Conservation (phyloP, 805 yeast genomes). For the Ogataea thermomethanolica region DNA sequence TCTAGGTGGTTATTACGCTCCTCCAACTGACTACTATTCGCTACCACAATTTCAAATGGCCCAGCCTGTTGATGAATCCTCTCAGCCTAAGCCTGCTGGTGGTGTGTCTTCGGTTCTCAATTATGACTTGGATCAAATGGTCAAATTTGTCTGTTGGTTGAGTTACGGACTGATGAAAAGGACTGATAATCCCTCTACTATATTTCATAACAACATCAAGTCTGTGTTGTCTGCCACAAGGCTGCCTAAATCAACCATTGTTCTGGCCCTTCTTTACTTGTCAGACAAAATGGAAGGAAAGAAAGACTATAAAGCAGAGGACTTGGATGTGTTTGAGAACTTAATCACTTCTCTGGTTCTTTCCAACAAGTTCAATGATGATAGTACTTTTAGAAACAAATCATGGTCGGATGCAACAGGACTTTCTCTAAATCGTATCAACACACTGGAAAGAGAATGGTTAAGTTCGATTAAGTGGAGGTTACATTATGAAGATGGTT, state of each 20-base stretch:
- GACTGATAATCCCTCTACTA: constrained; percentile 40
- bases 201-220: constrained; percentile 56
- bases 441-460: constrained; percentile 62
- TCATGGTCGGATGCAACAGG: constrained; percentile 98
- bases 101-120: constrained; percentile 78
- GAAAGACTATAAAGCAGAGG: constrained; percentile 27
- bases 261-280: constrained; percentile 75
- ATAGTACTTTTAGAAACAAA: constrained; percentile 90
- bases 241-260: constrained; percentile 75
- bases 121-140: constrained; percentile 74
- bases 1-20: constrained; percentile 15
- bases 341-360: constrained; percentile 69
- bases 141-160: constrained; percentile 74
- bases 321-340: constrained; percentile 47
- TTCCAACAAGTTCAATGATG: constrained; percentile 94
- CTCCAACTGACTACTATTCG: constrained; percentile 7
- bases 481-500: constrained; percentile 32
- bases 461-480: constrained; percentile 29
- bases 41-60: constrained; percentile 13
- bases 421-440: constrained; percentile 55
- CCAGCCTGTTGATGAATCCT: constrained; percentile 12
- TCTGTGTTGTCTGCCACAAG: constrained; percentile 84
- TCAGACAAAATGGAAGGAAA: constrained; percentile 49
- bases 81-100: constrained; percentile 41
- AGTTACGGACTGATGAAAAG: constrained; percentile 65